These are phyloP conservation scores for Debaryomycetaceae sp. DNA, from an alignment of 1,139 yeast species.

Conservation along the genomic window DNA sequence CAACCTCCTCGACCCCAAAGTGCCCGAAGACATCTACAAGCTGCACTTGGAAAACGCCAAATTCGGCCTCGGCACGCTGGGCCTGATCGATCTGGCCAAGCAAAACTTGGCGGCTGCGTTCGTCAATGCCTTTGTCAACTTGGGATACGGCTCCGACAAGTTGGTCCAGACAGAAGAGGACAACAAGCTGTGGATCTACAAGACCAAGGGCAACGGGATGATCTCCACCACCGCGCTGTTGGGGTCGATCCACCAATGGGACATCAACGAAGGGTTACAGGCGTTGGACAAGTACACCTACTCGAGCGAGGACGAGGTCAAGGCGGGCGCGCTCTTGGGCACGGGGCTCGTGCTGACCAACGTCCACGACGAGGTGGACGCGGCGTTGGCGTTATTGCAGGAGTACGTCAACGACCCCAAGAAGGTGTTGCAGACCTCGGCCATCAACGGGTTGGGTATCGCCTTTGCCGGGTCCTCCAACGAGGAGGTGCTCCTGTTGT, in stretches of 20 bases:
- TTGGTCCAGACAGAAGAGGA: constrained; percentile 72
- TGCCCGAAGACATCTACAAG: constrained; percentile 93
- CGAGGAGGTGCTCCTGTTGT: constrained; percentile 71
- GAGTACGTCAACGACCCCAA: constrained; percentile 62
- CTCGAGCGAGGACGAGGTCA: constrained; percentile 79
- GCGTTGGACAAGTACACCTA: constrained; percentile 84
- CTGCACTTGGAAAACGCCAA: constrained; percentile 76
- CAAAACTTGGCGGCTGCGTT: constrained; percentile 95
- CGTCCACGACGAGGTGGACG: constrained; percentile 94
- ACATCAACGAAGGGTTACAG: constrained; percentile 83
- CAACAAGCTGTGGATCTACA: constrained; percentile 79
- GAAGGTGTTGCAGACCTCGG: constrained; percentile 64
- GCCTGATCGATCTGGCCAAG: constrained; percentile 87
- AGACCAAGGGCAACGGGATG: constrained; percentile 91
- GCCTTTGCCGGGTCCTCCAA: constrained; percentile 95
- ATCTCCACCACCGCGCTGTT: constrained; percentile 90
- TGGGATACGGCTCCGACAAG: constrained; percentile 88
- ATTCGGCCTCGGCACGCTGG: constrained; percentile 52
- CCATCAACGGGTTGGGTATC: constrained; percentile 87
- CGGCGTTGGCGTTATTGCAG: constrained; percentile 79
- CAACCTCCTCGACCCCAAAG: constrained; percentile 82
- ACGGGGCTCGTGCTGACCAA: constrained; percentile 93
- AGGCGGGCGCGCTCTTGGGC: constrained; percentile 96
- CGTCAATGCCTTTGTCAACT: constrained; percentile 86
- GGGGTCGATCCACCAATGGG: constrained; percentile 92